Evolutionary conservation across 2,329 filamentous ascomycete species (phyloP).

Genomic region (Periconia sp.): DNA sequence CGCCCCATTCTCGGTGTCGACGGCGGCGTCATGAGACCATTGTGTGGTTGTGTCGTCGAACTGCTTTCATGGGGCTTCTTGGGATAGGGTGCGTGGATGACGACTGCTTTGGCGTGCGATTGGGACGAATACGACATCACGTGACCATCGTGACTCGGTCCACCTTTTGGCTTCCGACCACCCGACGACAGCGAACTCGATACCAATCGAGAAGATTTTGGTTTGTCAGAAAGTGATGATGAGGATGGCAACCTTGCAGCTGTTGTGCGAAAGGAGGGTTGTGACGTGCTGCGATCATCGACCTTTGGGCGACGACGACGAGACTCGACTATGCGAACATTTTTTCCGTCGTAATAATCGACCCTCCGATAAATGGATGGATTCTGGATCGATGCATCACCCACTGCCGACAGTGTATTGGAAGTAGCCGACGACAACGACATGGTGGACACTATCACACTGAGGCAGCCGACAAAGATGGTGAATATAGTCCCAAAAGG

Average conservation of each 20-base stretch:
- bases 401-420: neutral
- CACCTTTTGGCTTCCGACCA: neutral
- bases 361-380: conserved; percentile 20
- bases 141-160: neutral
- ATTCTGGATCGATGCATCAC: neutral
- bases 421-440: conserved; percentile 15
- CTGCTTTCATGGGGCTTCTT: neutral
- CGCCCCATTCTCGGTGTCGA: conserved; percentile 32
- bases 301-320: conserved; percentile 21
- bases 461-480: conserved; percentile 4
- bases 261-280: neutral
- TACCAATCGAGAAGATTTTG: neutral
- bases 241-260: neutral
- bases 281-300: neutral
- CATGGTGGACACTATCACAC: conserved; percentile 19
- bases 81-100: conserved; percentile 14
- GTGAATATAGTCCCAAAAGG: conserved; percentile 1
- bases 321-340: conserved; percentile 26
- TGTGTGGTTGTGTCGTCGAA: neutral
- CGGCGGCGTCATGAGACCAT: conserved; percentile 19
- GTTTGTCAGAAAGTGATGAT: neutral
- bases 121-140: neutral
- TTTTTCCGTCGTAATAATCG: conserved; percentile 26
- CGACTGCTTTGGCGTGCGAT: conserved; percentile 16
- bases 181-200: neutral